phyloP scores from a whole-genome alignment of 176 grass and related monocot genomes.

The Eremochloa ophiuroides region DNA sequence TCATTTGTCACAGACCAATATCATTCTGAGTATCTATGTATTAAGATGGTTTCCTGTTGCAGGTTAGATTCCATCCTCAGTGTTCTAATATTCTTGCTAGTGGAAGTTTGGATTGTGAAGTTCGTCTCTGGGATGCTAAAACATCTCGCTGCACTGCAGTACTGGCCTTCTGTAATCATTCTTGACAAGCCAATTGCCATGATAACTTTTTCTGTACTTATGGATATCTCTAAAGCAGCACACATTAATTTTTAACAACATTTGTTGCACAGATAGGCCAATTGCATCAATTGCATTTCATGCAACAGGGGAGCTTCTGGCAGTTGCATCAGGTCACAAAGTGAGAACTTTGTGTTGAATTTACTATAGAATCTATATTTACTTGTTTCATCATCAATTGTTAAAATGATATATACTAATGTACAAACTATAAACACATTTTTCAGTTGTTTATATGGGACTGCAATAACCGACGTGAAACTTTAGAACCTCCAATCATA shows the following conservation, averaged over 20 bases:
- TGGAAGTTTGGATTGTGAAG: conserved; percentile 97
- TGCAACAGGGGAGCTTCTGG: conserved; percentile 90
- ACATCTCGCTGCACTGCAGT: conserved; percentile 72
- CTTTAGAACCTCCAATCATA: conserved; percentile 59
- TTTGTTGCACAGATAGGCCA: conserved; percentile 70
- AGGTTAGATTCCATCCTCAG: conserved; percentile 95
- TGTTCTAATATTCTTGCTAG: conserved; percentile 94
- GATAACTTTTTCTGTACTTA: neutral
- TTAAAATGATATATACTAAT: conserved; percentile 15
- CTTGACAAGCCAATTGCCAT: conserved; percentile 5
- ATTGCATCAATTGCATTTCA: conserved; percentile 99
- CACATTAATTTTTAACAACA: conserved; percentile 3
- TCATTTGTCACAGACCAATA: neutral
- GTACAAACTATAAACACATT: neutral
- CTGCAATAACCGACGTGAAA: conserved; percentile 68
- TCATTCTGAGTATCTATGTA: neutral
- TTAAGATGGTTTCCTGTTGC: conserved; percentile 27
- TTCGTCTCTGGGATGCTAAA: conserved; percentile 92
- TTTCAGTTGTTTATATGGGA: conserved; percentile 95
- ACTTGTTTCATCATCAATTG: neutral
- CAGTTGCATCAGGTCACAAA: conserved; percentile 99
- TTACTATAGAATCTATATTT: conserved; percentile 3
- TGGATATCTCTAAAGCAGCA: conserved; percentile 25
- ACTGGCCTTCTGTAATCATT: conserved; percentile 71
- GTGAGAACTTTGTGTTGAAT: conserved; percentile 41